These are phyloP conservation scores for Acer negundo DNA, from an alignment of 345 rosid species.

Conservation along the genomic window DNA sequence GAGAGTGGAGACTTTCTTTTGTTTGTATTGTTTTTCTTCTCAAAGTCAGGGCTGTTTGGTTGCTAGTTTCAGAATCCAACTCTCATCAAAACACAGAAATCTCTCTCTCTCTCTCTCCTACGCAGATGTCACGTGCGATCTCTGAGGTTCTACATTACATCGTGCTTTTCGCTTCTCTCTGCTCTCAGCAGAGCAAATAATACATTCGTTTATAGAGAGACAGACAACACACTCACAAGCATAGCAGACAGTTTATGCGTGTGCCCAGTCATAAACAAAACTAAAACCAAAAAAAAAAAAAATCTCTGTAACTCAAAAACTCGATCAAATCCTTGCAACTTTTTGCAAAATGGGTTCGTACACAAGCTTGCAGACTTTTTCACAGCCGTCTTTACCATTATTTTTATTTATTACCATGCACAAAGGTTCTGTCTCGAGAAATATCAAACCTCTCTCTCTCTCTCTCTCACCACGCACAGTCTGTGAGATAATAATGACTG, in stretches of 20 bases:
- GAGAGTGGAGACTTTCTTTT: neutral
- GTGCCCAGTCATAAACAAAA: neutral
- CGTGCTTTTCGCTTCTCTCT: conserved; percentile 37
- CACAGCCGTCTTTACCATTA: conserved; percentile 58
- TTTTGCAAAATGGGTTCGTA: conserved; percentile 22
- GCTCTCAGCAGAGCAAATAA: neutral
- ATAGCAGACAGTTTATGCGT: neutral
- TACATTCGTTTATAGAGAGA: too few species aligned
- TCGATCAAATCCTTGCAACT: neutral
- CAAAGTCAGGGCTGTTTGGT: conserved; percentile 37
- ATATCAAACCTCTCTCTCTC: conserved; percentile 13
- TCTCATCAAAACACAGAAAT: neutral
- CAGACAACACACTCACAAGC: conserved; percentile 1
- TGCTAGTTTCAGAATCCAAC: neutral
- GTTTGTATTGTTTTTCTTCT: conserved; percentile 8
- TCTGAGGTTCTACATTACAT: conserved; percentile 46
- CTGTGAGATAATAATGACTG: conserved; percentile 30
- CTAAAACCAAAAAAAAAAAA: neutral
- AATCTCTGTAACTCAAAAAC: neutral
- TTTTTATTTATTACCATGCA: conserved; percentile 40
- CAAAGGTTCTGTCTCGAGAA: conserved; percentile 34
- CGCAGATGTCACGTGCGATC: conserved; percentile 52
- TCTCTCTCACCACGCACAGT: conserved; percentile 19
- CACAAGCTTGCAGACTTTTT: conserved; percentile 32
- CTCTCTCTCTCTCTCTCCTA: conserved; percentile 48